Evolutionary conservation across 495 filamentous ascomycete genomes (phyloP), one percentile per base, ranked within the genome.

Genomic region (Pyrenula aspistea): DNA sequence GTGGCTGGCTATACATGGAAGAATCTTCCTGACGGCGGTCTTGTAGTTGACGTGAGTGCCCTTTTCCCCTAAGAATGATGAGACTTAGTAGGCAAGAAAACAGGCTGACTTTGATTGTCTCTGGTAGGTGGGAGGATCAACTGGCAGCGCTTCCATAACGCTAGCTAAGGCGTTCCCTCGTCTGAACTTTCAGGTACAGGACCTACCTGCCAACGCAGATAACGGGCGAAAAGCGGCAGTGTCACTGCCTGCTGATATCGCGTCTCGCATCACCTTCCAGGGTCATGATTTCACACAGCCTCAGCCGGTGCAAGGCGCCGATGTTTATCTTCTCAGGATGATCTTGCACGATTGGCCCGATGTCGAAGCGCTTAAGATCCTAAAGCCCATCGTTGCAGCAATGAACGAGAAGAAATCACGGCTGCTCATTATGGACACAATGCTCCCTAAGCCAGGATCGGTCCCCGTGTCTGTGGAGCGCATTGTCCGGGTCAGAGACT

Each of bases 301-400:
- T 2, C 77, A 83, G 61, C 68, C 74, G 0, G 61, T 76, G 2
- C 55, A 61, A 20, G 62, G 64, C 12, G 81, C 80, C 2, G 76
- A 81, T 50, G 68, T 77, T 12, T 83, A 83, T 58, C 68, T 83
- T 47, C 61, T 81, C 23, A 73, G 80, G 24, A 65, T 70, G 55
- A 71, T 82, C 23, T 59, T 83, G 21, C 80, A 83, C 58, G 76
- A 82, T 58, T 74, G 73, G 68, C 60, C 70, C 2, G 68, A 76
- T 25, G 58, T 63, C 12, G 67, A 79, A 24, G 70, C 66, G 2
- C 55, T 70, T 1, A 65, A 60, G 24, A 77, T 80, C 54, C 57
- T 83, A 2, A 62, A 59, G 20, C 67, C 71, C 10, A 56, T 79
- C 4, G 60, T 73, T 2, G 67, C 70, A 0, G 71, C 67, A 20